Percentiles rank a stretch among this genome's conserved stretches.
Evolutionary conservation across 257 asterid genomes (phyloP).

Genomic region (Agastache rugosa): DNA sequence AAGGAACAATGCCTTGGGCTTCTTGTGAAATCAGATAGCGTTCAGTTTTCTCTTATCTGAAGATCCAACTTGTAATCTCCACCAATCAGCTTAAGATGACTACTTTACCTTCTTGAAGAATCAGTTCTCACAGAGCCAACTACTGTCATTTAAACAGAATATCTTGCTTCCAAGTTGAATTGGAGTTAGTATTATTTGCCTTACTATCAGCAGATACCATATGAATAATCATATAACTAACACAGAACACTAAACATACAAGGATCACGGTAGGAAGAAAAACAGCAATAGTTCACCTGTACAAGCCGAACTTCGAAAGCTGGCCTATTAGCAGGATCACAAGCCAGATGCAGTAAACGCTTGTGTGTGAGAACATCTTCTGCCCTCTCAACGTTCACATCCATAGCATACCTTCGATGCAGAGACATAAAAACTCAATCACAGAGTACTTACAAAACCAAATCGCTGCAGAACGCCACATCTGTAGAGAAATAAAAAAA

Average conservation of each 20-base stretch:
- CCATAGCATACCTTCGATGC: conserved; percentile 83
- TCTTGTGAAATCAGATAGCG: conserved; percentile 11
- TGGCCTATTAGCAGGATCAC: conserved; percentile 88
- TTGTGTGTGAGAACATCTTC: conserved; percentile 95
- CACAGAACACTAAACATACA: background rate
- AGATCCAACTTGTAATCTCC: conserved; percentile 12
- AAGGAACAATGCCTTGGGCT: background rate
- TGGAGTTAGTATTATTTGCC: background rate
- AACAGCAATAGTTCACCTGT: conserved; percentile 60
- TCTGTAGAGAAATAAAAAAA: conserved; percentile 26
- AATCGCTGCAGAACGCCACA: conserved; percentile 5
- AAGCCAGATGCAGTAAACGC: conserved; percentile 79
- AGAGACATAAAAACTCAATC: conserved; percentile 37
- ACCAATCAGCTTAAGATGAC: conserved; percentile 25
- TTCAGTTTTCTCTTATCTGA: conserved; percentile 5
- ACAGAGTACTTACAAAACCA: conserved; percentile 25
- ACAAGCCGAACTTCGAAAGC: conserved; percentile 94
- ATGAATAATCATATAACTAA: conserved; percentile 9
- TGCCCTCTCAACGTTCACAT: conserved; percentile 94
- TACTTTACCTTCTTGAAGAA: background rate
- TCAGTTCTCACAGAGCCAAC: conserved; percentile 11
- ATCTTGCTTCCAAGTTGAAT: conserved; percentile 6
- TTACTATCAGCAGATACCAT: conserved; percentile 4
- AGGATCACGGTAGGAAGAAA: background rate
- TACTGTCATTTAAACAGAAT: conserved; percentile 13